Evolutionary conservation across 306 rosid genomes (phyloP), one percentile per base, ranked within the genome.

Genomic region (Delonix regia): DNA sequence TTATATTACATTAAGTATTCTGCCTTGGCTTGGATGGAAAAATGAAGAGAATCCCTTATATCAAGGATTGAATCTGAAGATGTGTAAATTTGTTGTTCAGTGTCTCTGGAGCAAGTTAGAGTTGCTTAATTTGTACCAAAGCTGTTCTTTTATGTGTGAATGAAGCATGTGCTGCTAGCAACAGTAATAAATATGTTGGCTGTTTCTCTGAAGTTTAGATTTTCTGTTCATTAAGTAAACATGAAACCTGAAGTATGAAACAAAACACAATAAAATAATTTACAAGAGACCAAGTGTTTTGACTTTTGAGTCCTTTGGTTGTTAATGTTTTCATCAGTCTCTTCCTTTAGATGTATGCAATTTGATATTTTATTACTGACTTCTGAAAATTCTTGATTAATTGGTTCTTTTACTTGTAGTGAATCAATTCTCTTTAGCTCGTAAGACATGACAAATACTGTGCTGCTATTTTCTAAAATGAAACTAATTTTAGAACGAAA

Each of bases 1-100:
- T 66, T 16, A 34, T 52, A 13, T 45, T 74, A 57, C 48, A 33
- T 76, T 7, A 30, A 19, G 16, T 22, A 21, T 34, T 22, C 44
- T 67, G 45, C 74, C 44, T 66, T 21, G 64, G 56, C 22, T 36
- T 53, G 66, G 74, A n/a, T 21, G 44, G 62, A 18, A 28, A 78
- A 68, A 78, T 42, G 55, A 78, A 59, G 15, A 51, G 24, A 56
- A 71, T 25, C 16, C 47, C 24, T 42, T 15, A 2, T 22, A 13
- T 42, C 0, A 30, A 45, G 49, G 45, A 47, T 63, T 76, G 49
- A 34, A 9, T 52, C 5, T 51, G 66, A 76, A 76, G 25, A 24
- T 22, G 2, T 27, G 27, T 36, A 22, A 77, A 22, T 49, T 34
- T 34, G 16, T 39, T 44, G 49, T 55, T 22, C 34, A 69, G n/a